Evolutionary conservation across 2,329 filamentous ascomycete species (phyloP).

Genomic region (Sarocladium strictum): DNA sequence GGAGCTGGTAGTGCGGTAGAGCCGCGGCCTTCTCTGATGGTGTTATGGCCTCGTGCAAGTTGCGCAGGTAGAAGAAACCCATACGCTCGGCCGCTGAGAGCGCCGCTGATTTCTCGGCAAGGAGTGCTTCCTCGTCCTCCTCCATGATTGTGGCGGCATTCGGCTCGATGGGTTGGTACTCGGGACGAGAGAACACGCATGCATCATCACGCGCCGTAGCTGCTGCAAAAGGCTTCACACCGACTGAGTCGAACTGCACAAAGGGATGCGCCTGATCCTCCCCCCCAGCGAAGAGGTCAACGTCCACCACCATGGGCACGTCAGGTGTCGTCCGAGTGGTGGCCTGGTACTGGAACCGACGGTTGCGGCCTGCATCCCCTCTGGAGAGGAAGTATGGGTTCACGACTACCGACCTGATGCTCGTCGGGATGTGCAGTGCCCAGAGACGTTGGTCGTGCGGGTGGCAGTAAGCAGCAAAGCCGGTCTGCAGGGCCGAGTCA

Average conservation of each 20-base stretch:
- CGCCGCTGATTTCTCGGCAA: slow-evolving; percentile 13
- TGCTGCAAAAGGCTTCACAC: slow-evolving; percentile 14
- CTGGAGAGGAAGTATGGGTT: slow-evolving; percentile 10
- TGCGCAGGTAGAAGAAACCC: slow-evolving; percentile 18
- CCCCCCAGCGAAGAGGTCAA: slow-evolving; percentile 12
- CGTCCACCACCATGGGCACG: slow-evolving; percentile 9
- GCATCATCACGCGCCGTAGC: slow-evolving; percentile 15
- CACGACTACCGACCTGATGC: slow-evolving; percentile 17
- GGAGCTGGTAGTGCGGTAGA: slow-evolving; percentile 13
- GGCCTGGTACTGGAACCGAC: background rate
- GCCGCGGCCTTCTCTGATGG: slow-evolving; percentile 16
- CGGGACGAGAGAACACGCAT: slow-evolving; percentile 15
- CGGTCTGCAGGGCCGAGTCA: slow-evolving; percentile 25
- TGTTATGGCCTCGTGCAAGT: slow-evolving; percentile 15
- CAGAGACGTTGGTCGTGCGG: background rate
- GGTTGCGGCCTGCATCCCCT: background rate
- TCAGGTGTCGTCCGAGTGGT: background rate
- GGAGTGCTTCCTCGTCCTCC: background rate
- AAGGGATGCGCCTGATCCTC: slow-evolving; percentile 11
- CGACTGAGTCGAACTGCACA: slow-evolving; percentile 16
- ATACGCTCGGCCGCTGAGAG: slow-evolving; percentile 16
- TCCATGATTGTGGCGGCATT: slow-evolving; percentile 10
- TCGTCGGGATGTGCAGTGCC: slow-evolving; percentile 20
- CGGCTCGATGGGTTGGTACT: slow-evolving; percentile 10
- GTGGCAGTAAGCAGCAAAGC: slow-evolving; percentile 20